These are phyloP conservation scores for Flagelloscypha sp. DNA, from an alignment of 768 basidiomycete species.

Conservation along the genomic window DNA sequence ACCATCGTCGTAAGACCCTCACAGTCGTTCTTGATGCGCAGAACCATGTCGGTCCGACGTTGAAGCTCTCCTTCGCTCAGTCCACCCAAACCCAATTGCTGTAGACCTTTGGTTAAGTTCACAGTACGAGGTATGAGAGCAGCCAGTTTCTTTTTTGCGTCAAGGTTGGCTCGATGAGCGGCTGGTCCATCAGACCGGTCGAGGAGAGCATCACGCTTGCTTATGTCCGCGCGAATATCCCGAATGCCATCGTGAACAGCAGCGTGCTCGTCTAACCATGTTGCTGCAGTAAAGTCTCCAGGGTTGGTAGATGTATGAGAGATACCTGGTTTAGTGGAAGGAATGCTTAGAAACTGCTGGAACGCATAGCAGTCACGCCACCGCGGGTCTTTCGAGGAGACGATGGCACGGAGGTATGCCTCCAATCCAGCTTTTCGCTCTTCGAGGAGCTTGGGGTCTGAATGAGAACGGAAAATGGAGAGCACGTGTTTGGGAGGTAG, in stretches of 20 bases:
- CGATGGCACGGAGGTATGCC: conserved; percentile 75
- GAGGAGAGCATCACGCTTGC: conserved; percentile 79
- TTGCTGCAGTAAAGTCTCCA: conserved; percentile 58
- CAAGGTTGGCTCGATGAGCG: conserved; percentile 73
- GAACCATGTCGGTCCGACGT: conserved; percentile 83
- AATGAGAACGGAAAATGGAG: conserved; percentile 53
- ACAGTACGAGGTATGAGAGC: conserved; percentile 69
- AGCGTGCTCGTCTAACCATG: conserved; percentile 87
- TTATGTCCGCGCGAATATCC: conserved; percentile 77
- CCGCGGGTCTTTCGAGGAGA: conserved; percentile 69
- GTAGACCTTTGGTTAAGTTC: conserved; percentile 59
- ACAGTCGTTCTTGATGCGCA: conserved; percentile 82
- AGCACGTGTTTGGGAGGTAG: conserved; percentile 83
- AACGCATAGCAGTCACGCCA: conserved; percentile 80
- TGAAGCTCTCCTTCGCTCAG: conserved; percentile 90
- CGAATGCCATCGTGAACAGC: conserved; percentile 71
- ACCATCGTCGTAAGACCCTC: conserved; percentile 83
- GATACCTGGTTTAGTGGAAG: conserved; percentile 36
- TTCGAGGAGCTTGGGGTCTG: conserved; percentile 57
- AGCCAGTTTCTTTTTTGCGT: conserved; percentile 80
- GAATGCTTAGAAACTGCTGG: conserved; percentile 81
- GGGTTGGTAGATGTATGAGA: conserved; percentile 10
- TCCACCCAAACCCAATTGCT: conserved; percentile 54
- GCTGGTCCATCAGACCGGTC: conserved; percentile 64
- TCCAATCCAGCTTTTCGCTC: conserved; percentile 76